Evolutionary conservation across 2,329 filamentous ascomycete species (phyloP).

Genomic region (Penicillium sumatraense): DNA sequence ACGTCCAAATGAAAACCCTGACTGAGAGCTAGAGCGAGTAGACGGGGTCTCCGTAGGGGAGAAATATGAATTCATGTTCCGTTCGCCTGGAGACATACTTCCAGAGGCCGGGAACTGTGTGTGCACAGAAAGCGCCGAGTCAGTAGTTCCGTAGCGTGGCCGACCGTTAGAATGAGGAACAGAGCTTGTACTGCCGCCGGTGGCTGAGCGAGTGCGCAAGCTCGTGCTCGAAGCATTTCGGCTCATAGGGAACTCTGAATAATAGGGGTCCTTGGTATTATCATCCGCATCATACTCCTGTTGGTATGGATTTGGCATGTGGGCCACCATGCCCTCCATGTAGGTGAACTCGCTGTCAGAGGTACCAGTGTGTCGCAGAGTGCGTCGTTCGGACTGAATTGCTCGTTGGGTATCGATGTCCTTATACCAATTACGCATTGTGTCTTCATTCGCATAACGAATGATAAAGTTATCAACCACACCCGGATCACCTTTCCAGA

Average conservation of each 20-base stretch:
- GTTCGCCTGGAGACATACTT: conserved; percentile 63
- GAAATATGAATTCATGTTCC: conserved; percentile 84
- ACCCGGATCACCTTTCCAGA: conserved; percentile 95
- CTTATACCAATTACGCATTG: conserved; percentile 87
- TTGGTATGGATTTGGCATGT: conserved; percentile 81
- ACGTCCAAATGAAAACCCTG: conserved; percentile 79
- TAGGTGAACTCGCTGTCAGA: conserved; percentile 78
- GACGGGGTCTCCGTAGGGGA: conserved; percentile 79
- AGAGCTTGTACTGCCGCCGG: conserved; percentile 59
- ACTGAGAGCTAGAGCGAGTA: conserved; percentile 54
- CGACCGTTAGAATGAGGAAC: conserved; percentile 51
- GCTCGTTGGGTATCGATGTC: conserved; percentile 76
- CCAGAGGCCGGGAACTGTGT: conserved; percentile 55
- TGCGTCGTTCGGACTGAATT: conserved; percentile 57
- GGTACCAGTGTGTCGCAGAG: conserved; percentile 58
- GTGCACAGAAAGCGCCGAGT: conserved; percentile 71
- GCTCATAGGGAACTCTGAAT: conserved; percentile 59
- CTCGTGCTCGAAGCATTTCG: conserved; percentile 76
- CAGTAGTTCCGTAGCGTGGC: conserved; percentile 72
- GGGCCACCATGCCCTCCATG: conserved; percentile 70
- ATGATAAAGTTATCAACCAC: conserved; percentile 98
- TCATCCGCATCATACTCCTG: conserved; percentile 62
- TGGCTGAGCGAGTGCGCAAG: conserved; percentile 75
- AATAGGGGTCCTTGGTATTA: conserved; percentile 40
- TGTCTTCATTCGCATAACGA: conserved; percentile 87